Evolutionary conservation across 306 rosid genomes (phyloP), one percentile per base, ranked within the genome.

Genomic region (Inga oerstediana): DNA sequence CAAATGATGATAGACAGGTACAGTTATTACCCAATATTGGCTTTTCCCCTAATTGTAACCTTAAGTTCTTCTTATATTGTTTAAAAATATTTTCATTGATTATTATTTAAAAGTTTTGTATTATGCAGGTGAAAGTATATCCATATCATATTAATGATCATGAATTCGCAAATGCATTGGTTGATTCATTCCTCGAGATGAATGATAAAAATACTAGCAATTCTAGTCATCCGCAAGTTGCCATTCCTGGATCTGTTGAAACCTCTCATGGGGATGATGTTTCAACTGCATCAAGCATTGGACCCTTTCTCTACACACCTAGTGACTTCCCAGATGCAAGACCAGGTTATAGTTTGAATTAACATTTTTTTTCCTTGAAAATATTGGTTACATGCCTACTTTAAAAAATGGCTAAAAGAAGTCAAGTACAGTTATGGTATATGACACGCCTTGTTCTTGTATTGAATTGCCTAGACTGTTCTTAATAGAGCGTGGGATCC

Each of bases 281-380:
- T 90, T 86, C 89, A 72, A 72, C 84, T 61, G 72, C 75, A 20
- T 80, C 92, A 75, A 84, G 83, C 83, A 34, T 61, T 56, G 84
- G 61, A 84, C 35, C 72, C 72, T 76, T 90, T 85, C 76, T 72
- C 20, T 87, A 88, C 76, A 82, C 90, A 76, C 91, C 91, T 66
- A 90, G 83, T 73, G 92, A 93, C 83, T 93, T 93, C 86, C 97
- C 98, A 81, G 91, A 93, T 85, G 93, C 98, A 82, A 92, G 80
- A 84, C 89, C 91, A 93, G 98, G 98, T 95, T 85, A 71, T 54
- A 34, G n/a, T 79, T 81, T 75, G 59, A 64, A 82, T 85, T 82
- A 72, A 52, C 68, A 65, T 37, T 79, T 79, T 70, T 70, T 61
- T 76, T 58, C 59, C 56, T 75, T 78, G 22, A 10, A 59, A 71